phyloP scores from a whole-genome alignment of 441 rosid genomes.

The Aquilaria agallochum region DNA sequence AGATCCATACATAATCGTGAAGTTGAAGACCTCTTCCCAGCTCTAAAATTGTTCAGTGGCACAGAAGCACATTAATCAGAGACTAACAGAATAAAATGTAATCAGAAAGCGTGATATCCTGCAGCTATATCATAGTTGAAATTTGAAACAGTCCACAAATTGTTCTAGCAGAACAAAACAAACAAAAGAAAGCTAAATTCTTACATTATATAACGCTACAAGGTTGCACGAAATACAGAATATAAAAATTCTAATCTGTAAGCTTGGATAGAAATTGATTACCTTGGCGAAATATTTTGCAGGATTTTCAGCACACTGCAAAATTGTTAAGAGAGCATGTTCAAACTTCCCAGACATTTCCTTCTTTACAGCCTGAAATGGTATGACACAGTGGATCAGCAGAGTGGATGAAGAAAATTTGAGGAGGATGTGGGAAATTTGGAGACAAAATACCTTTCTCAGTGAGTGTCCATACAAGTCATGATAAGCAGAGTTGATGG shows the following conservation, averaged over 20 bases:
- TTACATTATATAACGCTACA: too few relatives aligned
- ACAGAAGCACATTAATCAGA: too few relatives aligned
- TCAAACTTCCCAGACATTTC: conserved; percentile 62
- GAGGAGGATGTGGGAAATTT: neutral
- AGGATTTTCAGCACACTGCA: conserved; percentile 51
- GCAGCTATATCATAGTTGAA: too few relatives aligned
- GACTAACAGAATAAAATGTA: too few relatives aligned
- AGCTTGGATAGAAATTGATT: conserved; percentile 2
- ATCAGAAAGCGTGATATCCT: too few relatives aligned
- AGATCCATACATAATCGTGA: too few relatives aligned
- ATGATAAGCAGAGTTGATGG: conserved; percentile 33
- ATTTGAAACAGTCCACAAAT: too few relatives aligned
- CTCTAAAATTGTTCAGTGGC: too few relatives aligned
- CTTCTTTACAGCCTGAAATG: conserved; percentile 43
- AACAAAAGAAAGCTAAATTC: too few relatives aligned
- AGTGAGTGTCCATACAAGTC: conserved; percentile 39
- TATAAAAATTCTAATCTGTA: neutral
- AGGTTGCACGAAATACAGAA: neutral
- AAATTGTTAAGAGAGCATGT: conserved; percentile 44
- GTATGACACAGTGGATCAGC: conserved; percentile 5
- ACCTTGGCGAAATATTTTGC: conserved; percentile 60
- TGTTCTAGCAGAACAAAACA: too few relatives aligned
- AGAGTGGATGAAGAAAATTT: neutral
- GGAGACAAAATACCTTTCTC: conserved; percentile 41
- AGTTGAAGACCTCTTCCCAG: too few relatives aligned